These are phyloP conservation scores for Aspergillus sp. DNA, from an alignment of 2,329 filamentous ascomycete genomes.

Conservation along the genomic window DNA sequence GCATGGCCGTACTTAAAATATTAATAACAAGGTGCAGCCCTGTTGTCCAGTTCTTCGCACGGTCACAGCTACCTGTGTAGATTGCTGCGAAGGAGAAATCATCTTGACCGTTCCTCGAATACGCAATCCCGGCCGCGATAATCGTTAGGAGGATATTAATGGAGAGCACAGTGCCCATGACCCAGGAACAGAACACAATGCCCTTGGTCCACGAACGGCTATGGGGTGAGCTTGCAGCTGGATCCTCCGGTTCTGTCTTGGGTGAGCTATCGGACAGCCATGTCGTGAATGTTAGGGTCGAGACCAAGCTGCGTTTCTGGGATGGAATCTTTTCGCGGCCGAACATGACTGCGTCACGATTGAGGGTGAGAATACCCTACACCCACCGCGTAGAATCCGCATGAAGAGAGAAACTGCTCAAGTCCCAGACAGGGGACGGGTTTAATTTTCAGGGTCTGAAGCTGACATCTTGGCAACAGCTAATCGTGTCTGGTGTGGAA, in stretches of 20 bases:
- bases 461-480: too few species aligned
- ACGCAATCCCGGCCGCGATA: constrained; percentile 9
- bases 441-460: too few species aligned
- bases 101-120: not conserved
- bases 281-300: not conserved
- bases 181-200: constrained; percentile 8
- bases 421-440: too few species aligned
- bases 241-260: not conserved
- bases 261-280: not conserved
- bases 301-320: too few species aligned
- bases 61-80: constrained; percentile 13
- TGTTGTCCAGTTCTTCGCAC: constrained; percentile 11
- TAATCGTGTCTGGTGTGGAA: too few species aligned
- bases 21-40: constrained; percentile 51
- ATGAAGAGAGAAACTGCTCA: too few species aligned
- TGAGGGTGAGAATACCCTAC: too few species aligned
- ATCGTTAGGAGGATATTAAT: constrained; percentile 14
- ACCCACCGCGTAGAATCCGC: too few species aligned
- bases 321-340: too few species aligned
- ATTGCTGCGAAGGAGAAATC: constrained; percentile 4
- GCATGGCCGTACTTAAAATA: constrained; percentile 44
- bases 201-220: constrained; percentile 9
- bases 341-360: too few species aligned
- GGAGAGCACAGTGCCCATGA: not conserved
- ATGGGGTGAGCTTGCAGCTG: not conserved